Conservation (phyloP, 78 protist genomes). For the Andalucia godoyi region DNA sequence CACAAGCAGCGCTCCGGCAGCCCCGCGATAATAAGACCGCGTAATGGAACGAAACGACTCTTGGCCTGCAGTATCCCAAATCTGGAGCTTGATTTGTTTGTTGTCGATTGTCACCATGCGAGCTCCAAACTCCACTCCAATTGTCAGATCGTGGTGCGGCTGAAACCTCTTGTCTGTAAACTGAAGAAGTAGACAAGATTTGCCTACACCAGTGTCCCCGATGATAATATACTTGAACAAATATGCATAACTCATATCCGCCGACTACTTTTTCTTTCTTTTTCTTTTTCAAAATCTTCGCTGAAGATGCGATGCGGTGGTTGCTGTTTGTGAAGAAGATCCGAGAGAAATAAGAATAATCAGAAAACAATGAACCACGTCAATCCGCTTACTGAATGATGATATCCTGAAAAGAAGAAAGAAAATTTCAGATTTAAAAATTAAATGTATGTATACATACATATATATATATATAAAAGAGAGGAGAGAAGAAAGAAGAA, state of each 20-base stretch:
- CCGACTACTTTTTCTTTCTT: neutral
- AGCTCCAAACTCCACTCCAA: slow-evolving; percentile 97
- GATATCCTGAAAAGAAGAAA: no score
- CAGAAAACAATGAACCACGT: no score
- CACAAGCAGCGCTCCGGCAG: slow-evolving; percentile 59
- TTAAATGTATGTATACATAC: no score
- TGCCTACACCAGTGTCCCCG: slow-evolving; percentile 86
- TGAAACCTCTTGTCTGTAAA: slow-evolving; percentile 92
- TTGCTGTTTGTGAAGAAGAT: no score
- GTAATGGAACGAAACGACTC: slow-evolving; percentile 90
- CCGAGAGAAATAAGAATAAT: no score
- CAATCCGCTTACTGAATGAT: no score
- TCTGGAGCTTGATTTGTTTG: slow-evolving; percentile 87
- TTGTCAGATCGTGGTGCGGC: slow-evolving; percentile 92
- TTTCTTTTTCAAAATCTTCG: neutral
- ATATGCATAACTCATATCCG: slow-evolving; percentile 55
- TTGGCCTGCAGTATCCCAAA: slow-evolving; percentile 89
- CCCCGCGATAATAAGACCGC: slow-evolving; percentile 95
- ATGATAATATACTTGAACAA: slow-evolving; percentile 95
- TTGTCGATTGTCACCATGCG: slow-evolving; percentile 72
- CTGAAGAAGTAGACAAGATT: slow-evolving; percentile 76
- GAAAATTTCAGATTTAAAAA: no score
- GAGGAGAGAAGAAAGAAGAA: no score
- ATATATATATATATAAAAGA: no score
- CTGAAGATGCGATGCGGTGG: no score